A percentile compares a stretch with the other conserved stretches of the same genome.
Evolutionary conservation across 441 rosid genomes (phyloP).

Genomic region (Gossypium aridum): DNA sequence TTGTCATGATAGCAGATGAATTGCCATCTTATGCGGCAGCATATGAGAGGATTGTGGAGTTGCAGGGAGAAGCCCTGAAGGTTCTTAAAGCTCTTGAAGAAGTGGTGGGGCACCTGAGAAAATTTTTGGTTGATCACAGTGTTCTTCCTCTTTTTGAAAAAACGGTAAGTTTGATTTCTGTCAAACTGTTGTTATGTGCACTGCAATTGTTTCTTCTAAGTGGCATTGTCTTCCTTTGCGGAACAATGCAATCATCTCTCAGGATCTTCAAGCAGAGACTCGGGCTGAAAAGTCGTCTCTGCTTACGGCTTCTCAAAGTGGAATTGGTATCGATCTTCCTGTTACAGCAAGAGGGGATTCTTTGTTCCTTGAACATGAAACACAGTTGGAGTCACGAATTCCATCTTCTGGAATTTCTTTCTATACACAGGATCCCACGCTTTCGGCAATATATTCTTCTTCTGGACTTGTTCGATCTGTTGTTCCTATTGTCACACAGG

Average conservation of each 20-base stretch:
- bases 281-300: slow-evolving; percentile 38
- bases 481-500: slow-evolving; percentile 58
- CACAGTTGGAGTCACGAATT: slow-evolving; percentile 37
- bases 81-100: slow-evolving; percentile 53
- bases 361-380: slow-evolving; percentile 41
- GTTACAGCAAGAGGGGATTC: slow-evolving; percentile 43
- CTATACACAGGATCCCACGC: slow-evolving; percentile 43
- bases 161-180: slow-evolving; percentile 34
- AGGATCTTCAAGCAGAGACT: slow-evolving; percentile 41
- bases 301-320: slow-evolving; percentile 24
- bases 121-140: slow-evolving; percentile 61
- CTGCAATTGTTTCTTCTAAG: slow-evolving; percentile 2
- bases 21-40: slow-evolving; percentile 38
- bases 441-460: slow-evolving; percentile 30
- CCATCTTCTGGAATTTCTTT: slow-evolving; percentile 43
- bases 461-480: slow-evolving; percentile 40
- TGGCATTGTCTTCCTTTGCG: slow-evolving; percentile 2
- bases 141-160: slow-evolving; percentile 66
- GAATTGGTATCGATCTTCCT: slow-evolving; percentile 32
- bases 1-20: slow-evolving; percentile 37
- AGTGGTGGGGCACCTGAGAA: slow-evolving; percentile 59
- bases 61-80: slow-evolving; percentile 56
- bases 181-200: not conserved
- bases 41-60: slow-evolving; percentile 57
- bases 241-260: slow-evolving; percentile 39